Evolutionary conservation across 108 stramenopile species (phyloP).

Genomic region (Pseudonitzschia delicatissima): DNA sequence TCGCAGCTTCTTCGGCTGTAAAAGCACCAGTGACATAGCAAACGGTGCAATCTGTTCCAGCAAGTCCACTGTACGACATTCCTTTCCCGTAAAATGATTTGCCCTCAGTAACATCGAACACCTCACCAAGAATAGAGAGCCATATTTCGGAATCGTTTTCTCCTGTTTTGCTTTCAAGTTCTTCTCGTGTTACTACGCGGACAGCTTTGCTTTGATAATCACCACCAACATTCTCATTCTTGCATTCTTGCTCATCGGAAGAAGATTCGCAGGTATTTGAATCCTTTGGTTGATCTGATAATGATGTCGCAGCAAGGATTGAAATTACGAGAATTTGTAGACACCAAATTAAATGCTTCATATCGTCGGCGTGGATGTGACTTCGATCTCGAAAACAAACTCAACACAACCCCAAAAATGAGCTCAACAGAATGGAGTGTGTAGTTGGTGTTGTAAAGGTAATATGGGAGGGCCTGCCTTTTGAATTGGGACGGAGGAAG

Average conservation of each 20-base stretch:
- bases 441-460: no score
- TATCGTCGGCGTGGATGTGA: no score
- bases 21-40: conserved; percentile 58
- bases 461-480: no score
- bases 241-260: conserved; percentile 1
- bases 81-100: conserved; percentile 53
- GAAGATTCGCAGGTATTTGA: not conserved
- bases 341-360: not conserved
- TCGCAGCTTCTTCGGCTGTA: conserved; percentile 57
- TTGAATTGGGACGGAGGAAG: no score
- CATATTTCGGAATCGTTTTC: conserved; percentile 40
- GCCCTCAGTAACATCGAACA: conserved; percentile 75
- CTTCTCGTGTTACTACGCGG: not conserved
- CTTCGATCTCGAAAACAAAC: no score
- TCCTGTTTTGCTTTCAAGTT: conserved; percentile 19
- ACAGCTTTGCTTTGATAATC: not conserved
- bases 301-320: not conserved
- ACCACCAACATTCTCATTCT: not conserved
- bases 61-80: conserved; percentile 47
- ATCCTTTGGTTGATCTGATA: not conserved
- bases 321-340: not conserved
- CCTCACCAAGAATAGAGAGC: conserved; percentile 73
- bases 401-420: no score
- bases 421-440: no score
- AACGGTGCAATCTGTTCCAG: conserved; percentile 38